These are phyloP conservation scores for Cyberlindnera maclurae DNA, from an alignment of 805 yeast genomes.

Conservation along the genomic window DNA sequence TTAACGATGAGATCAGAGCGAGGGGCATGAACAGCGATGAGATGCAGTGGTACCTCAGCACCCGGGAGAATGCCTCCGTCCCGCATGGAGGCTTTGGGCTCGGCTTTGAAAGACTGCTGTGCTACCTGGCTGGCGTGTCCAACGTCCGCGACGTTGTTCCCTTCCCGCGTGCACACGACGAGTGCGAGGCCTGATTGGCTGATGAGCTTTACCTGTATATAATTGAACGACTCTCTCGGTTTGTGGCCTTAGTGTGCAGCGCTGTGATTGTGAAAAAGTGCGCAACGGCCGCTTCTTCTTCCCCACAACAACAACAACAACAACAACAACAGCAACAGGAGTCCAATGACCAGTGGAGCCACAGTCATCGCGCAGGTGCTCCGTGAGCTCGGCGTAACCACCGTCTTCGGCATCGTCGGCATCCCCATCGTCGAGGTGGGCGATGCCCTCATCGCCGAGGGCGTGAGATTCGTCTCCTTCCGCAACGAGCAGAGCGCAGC, in stretches of 20 bases:
- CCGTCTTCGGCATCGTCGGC: slow-evolving; percentile 67
- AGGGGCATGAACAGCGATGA: slow-evolving; percentile 49
- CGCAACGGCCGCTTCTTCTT: too few relatives aligned
- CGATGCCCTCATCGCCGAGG: slow-evolving; percentile 46
- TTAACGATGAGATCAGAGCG: slow-evolving; percentile 42
- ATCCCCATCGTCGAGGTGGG: slow-evolving; percentile 71
- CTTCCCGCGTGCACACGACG: slow-evolving; percentile 68
- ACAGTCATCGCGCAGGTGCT: slow-evolving; percentile 42
- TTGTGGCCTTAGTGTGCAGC: too few relatives aligned
- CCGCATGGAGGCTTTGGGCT: slow-evolving; percentile 98
- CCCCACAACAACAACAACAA: too few relatives aligned
- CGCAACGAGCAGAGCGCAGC: slow-evolving; percentile 72
- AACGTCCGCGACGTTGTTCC: slow-evolving; percentile 85
- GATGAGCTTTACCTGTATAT: too few relatives aligned
- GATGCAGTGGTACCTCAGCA: slow-evolving; percentile 73
- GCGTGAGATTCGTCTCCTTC: slow-evolving; percentile 51
- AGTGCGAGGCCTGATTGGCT: slow-evolving; percentile 27
- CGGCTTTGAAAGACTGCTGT: slow-evolving; percentile 83
- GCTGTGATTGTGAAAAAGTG: too few relatives aligned
- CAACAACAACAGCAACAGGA: neutral
- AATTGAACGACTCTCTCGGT: too few relatives aligned
- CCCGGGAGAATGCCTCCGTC: slow-evolving; percentile 69
- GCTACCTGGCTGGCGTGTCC: slow-evolving; percentile 64
- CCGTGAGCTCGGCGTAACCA: slow-evolving; percentile 41
- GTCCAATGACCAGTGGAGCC: slow-evolving; percentile 30